Percentiles rank a stretch among this genome's conserved stretches.
Conservation (phyloP, 345 rosid genomes). For the Corymbia maculata region DNA sequence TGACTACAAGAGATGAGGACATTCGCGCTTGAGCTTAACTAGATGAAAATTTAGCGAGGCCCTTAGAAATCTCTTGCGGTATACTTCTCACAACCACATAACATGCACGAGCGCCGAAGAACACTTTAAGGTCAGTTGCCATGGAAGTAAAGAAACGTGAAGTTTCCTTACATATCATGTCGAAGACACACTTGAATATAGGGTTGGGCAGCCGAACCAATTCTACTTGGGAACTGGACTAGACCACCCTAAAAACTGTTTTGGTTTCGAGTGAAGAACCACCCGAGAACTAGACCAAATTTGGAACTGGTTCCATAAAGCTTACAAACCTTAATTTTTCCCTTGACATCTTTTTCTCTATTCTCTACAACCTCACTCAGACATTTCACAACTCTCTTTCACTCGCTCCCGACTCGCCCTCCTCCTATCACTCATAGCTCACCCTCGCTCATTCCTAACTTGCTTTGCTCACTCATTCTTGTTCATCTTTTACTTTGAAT, state of each 20-base stretch:
- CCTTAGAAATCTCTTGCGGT: background rate
- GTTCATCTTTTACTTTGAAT: background rate
- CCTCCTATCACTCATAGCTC: rapidly evolving
- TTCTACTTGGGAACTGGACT: background rate
- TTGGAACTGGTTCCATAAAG: background rate
- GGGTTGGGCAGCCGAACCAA: background rate
- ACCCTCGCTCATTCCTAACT: background rate
- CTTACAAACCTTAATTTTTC: background rate
- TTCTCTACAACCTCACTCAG: background rate
- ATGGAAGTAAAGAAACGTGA: background rate
- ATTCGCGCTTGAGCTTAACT: background rate
- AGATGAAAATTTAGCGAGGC: background rate
- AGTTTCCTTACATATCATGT: background rate
- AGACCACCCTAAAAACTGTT: too few relatives aligned
- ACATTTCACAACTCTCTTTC: background rate
- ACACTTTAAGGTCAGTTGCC: background rate
- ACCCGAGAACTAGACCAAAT: too few relatives aligned
- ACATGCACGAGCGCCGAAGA: background rate
- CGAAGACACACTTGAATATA: background rate
- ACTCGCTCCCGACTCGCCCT: background rate
- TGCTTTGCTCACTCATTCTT: rapidly evolving
- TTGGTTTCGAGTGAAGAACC: too few relatives aligned
- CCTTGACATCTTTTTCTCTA: background rate
- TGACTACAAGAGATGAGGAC: background rate
- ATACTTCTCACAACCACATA: background rate